These are phyloP conservation scores for Ophiosphaerella korrae DNA, from an alignment of 2,329 filamentous ascomycete species.

Conservation along the genomic window DNA sequence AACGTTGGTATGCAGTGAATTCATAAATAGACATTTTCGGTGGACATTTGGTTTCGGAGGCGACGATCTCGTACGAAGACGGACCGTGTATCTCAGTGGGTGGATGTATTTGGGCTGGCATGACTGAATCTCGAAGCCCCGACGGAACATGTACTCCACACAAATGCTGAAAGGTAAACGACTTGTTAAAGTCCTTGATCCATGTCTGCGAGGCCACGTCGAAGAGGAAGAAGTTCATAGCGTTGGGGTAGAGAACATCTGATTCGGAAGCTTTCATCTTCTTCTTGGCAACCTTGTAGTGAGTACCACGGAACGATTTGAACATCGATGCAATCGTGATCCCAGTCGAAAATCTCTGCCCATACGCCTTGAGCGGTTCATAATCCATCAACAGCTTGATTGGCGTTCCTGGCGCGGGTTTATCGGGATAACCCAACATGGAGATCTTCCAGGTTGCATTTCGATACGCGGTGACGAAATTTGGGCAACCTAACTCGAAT, in stretches of 20 bases:
- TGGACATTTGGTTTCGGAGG: slow-evolving; percentile 58
- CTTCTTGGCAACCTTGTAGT: slow-evolving; percentile 46
- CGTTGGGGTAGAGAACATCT: slow-evolving; percentile 42
- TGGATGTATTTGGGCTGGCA: too few relatives aligned
- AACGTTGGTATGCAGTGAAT: slow-evolving; percentile 57
- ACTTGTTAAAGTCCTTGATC: slow-evolving; percentile 29
- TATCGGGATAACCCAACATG: slow-evolving; percentile 29
- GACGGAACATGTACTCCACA: too few relatives aligned
- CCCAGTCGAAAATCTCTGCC: not conserved
- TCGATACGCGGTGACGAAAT: slow-evolving; percentile 56
- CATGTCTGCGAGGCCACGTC: slow-evolving; percentile 50
- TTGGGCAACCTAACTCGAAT: slow-evolving; percentile 59
- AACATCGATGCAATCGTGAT: slow-evolving; percentile 53
- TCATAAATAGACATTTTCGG: slow-evolving; percentile 56
- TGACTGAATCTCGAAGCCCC: too few relatives aligned
- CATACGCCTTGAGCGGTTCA: too few relatives aligned
- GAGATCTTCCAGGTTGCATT: slow-evolving; percentile 59
- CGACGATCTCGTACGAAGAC: slow-evolving; percentile 61
- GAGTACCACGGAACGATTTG: slow-evolving; percentile 56
- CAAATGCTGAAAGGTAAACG: too few relatives aligned
- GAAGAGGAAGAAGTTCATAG: slow-evolving; percentile 55
- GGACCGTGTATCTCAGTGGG: slow-evolving; percentile 35
- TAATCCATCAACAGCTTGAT: too few relatives aligned
- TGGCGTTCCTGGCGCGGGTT: too few relatives aligned
- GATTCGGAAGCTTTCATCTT: too few relatives aligned